Evolutionary conservation across 441 rosid genomes (phyloP), one percentile per base, ranked within the genome.

Genomic region (Pelargonium cotyledonis): DNA sequence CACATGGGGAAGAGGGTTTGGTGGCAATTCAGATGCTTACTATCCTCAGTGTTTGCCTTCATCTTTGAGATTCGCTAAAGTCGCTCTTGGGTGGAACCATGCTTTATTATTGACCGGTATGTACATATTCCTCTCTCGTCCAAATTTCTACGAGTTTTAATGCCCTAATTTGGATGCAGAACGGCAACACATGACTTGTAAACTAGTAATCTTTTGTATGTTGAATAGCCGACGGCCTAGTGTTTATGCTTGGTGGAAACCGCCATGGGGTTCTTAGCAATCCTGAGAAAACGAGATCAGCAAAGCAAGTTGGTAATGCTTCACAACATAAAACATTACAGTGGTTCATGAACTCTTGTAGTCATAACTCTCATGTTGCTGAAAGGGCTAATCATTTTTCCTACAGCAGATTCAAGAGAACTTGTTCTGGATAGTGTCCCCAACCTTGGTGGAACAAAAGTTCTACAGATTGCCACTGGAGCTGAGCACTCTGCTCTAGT

Each of bases 31-130:
- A 1, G 89, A 86, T 82, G 70, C 70, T 77, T 74, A 70, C 62
- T 65, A 60, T 71, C 96, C 96, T 68, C 79, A 65, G 67, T 63
- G 63, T 75, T 78, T 85, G 18, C 70, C 76, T 61, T 78, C 88
- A 23, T 67, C 84, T 9, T 46, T 65, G 15, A 58, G 60, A 66
- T 81, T 76, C 68, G 67, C 51, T 46, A 71, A 81, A 51, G 84
- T 79, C 67, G 88, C 80, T 53, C 77, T 88, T 75, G 97, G 98
- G 68, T 91, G 98, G 96, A 91, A 86, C 75, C 98, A 94, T 67
- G 85, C 86, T 51, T 69, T 91, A 47, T 21, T 81, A 62, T 72
- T 89, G 70, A 85, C 92, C 2, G 89, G 97, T 91, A 70, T 5
- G 14, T 3, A 53, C 53, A 5, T 15, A n/a, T 55, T 38, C 16